These are phyloP conservation scores for Urochloa ruziziensis DNA, from an alignment of 176 grass and related monocot genomes.

Conservation along the genomic window DNA sequence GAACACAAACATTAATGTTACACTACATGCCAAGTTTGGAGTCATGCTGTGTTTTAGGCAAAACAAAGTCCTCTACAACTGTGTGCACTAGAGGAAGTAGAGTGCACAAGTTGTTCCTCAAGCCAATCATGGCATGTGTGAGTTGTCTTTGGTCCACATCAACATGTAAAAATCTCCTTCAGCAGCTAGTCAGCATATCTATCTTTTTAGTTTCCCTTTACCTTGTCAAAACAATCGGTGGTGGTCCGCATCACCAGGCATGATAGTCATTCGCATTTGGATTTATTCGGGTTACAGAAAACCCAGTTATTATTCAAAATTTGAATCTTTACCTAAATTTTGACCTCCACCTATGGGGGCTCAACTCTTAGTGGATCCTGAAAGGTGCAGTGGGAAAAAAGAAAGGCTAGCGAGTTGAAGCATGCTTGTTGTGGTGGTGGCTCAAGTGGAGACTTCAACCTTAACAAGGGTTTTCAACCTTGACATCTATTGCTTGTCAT, in stretches of 20 bases:
- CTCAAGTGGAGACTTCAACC: constrained; percentile 44
- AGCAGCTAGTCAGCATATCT: constrained; percentile 26
- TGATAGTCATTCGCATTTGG: constrained; percentile 30
- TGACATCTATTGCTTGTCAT: constrained; percentile 47
- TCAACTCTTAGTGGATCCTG: constrained; percentile 31
- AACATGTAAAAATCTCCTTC: constrained; percentile 28
- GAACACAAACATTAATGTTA: not conserved
- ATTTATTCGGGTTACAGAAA: constrained; percentile 23
- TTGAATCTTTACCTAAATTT: constrained; percentile 40
- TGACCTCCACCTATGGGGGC: constrained; percentile 4
- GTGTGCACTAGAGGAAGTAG: not conserved
- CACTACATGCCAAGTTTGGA: constrained; percentile 12
- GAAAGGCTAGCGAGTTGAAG: constrained; percentile 33
- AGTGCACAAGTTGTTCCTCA: constrained; percentile 7
- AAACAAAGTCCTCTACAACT: not conserved
- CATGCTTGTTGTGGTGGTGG: constrained; percentile 43
- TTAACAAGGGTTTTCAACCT: constrained; percentile 35
- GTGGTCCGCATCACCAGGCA: constrained; percentile 48
- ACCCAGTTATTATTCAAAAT: not conserved
- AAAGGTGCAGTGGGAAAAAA: constrained; percentile 17
- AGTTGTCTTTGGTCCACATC: constrained; percentile 29
- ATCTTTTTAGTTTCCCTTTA: constrained; percentile 36
- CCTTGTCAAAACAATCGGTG: constrained; percentile 33
- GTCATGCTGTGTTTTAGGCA: not conserved
- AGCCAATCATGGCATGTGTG: constrained; percentile 15